Evolutionary conservation across 345 rosid species (phyloP).

Genomic region (Jatropha curcas): DNA sequence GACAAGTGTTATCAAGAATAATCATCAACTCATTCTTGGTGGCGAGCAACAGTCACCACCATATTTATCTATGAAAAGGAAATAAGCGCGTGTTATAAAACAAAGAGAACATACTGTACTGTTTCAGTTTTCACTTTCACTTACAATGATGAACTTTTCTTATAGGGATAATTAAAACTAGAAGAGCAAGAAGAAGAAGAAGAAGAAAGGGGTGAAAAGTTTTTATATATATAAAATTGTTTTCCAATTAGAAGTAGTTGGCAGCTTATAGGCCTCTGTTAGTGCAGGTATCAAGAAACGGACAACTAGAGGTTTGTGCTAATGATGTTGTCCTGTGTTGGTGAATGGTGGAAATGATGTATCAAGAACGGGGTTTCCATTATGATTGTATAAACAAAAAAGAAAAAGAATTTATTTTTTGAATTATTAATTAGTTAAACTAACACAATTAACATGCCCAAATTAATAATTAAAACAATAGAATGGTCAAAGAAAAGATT

Average conservation of each 20-base stretch:
- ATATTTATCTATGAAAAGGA: slow-evolving; percentile 13
- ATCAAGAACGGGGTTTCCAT: slow-evolving; percentile 53
- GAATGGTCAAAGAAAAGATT: background rate
- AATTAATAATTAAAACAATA: background rate
- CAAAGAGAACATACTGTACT: background rate
- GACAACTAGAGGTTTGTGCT: slow-evolving; percentile 60
- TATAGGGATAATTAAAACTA: background rate
- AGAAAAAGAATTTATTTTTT: background rate
- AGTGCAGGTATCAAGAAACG: slow-evolving; percentile 40
- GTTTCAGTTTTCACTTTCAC: background rate
- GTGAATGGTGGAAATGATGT: slow-evolving; percentile 88
- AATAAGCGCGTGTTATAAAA: slow-evolving; percentile 27
- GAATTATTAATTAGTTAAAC: slow-evolving; percentile 6
- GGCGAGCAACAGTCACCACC: slow-evolving; percentile 40
- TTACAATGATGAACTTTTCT: slow-evolving; percentile 15
- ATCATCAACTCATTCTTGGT: slow-evolving; percentile 53
- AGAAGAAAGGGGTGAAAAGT: slow-evolving; percentile 19
- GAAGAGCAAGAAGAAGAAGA: background rate
- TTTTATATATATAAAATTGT: background rate
- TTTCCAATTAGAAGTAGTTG: slow-evolving; percentile 33
- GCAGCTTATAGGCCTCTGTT: slow-evolving; percentile 14
- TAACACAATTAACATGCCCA: slow-evolving; percentile 10
- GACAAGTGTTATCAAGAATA: slow-evolving; percentile 45
- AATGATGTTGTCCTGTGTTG: slow-evolving; percentile 90
- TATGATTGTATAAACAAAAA: slow-evolving; percentile 17